Evolutionary conservation across 148 eudicot species (phyloP).

Genomic region (Mesembryanthemum crystallinum): DNA sequence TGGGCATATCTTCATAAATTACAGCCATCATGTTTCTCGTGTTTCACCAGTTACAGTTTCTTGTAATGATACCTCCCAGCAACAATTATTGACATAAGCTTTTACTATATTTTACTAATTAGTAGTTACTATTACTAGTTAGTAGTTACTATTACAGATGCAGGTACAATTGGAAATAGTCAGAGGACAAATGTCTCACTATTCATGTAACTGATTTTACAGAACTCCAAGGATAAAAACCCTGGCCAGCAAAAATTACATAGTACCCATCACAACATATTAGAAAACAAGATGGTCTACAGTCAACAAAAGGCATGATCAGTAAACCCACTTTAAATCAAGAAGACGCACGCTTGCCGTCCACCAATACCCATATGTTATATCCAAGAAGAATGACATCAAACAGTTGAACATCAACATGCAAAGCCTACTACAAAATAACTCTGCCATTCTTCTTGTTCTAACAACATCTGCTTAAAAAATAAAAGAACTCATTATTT

Average conservation of each 20-base stretch:
- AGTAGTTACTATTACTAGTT: background rate
- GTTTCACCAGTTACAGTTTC: background rate
- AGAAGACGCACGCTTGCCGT: background rate
- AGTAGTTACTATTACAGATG: background rate
- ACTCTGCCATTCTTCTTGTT: background rate
- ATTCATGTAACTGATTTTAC: background rate
- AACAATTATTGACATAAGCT: background rate
- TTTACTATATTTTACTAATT: too few species aligned
- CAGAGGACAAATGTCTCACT: background rate
- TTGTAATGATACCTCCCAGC: background rate
- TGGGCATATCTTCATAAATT: constrained; percentile 16
- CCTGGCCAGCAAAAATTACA: background rate
- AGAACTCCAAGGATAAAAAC: background rate
- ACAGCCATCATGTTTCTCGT: constrained; percentile 5
- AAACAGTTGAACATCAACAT: background rate
- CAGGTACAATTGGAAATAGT: background rate
- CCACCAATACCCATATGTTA: background rate
- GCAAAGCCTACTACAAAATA: background rate
- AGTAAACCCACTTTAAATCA: background rate
- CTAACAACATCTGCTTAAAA: background rate
- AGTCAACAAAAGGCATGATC: background rate
- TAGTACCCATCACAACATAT: background rate
- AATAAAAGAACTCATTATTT: background rate
- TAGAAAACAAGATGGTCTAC: background rate
- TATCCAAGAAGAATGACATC: background rate